phyloP scores from a whole-genome alignment of 1,139 yeast species.

The Saccharomyces hybrid region DNA sequence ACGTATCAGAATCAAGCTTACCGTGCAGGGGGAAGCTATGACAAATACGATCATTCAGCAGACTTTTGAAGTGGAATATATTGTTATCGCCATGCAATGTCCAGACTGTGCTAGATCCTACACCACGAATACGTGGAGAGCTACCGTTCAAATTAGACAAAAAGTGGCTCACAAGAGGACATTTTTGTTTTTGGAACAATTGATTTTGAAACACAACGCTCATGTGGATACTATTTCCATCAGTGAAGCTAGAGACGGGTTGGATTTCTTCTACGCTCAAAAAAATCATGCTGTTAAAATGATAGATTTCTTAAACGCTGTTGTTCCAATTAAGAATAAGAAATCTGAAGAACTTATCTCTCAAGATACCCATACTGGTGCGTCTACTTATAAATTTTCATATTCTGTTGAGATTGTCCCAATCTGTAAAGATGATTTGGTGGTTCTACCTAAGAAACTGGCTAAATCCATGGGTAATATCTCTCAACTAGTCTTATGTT shows the following conservation, averaged over 20 bases:
- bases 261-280: conserved; percentile 85
- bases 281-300: conserved; percentile 88
- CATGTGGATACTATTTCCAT: conserved; percentile 92
- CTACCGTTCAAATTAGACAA: conserved; percentile 93
- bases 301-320: conserved; percentile 82
- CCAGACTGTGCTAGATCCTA: conserved; percentile 96
- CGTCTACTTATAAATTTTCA: conserved; percentile 81
- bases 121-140: conserved; percentile 96
- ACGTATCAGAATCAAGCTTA: conserved; percentile 79
- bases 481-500: conserved; percentile 75
- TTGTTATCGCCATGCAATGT: conserved; percentile 94
- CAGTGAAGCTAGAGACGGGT: conserved; percentile 87
- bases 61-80: conserved; percentile 88
- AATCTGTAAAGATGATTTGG: conserved; percentile 94
- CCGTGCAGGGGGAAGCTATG: conserved; percentile 96
- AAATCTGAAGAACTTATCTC: conserved; percentile 88
- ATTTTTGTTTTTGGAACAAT: conserved; percentile 86
- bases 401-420: conserved; percentile 93
- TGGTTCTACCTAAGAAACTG: conserved; percentile 74
- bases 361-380: conserved; percentile 86
- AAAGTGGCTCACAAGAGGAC: conserved; percentile 96
- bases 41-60: conserved; percentile 89
- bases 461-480: conserved; percentile 84
- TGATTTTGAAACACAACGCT: conserved; percentile 87
- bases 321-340: conserved; percentile 79